Base-by-base conservation (phyloP, 1,139 yeast species). In the Saccharomyces hybrid region DNA sequence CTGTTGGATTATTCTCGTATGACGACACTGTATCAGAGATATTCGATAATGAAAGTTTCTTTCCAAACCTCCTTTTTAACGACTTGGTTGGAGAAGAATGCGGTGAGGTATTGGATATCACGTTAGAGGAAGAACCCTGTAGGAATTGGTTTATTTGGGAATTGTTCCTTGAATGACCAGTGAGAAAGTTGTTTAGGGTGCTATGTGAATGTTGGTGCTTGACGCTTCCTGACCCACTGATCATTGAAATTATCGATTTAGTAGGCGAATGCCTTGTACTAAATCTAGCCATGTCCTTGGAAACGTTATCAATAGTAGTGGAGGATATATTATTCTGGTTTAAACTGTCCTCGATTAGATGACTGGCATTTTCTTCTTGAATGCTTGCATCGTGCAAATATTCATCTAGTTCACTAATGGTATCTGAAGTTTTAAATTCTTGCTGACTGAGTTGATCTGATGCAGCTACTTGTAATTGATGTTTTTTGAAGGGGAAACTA, bases 11-110 rank as follows among this genome's bases (percentile, higher is more conserved):
- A 11, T 3, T 16, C 31, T 51, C 47, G 53, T 58, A 19, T 48
- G 49, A 50, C 13, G 50, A 44, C 25, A 56, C 31, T 6, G 61
- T 58, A 54, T 63, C 67, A 14, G 68, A 64, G 19, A 66, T 59
- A 51, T 62, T 67, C 1, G 72, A 65, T 9, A 67, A 54, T 3
- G 73, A 70, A 14, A 66, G 52, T 55, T 61, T 70, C 50, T 64
- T 65, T 48, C 68, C 61, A 31, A 67, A 53, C 41, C 61, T 62
- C n/a, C 64, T 58, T 38, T 62, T 61, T 7, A 58, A 52, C 26
- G 67, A 60, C 50, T 63, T 64, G 16, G 64, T 60, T 1, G 72
- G 71, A 1, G 71, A 67, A 2, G 70, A 62, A 34, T 64, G 64
- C 4, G 60, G 53, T 5, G 68, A 56, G 7, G 51, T 41, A 47